phyloP scores from a whole-genome alignment of 495 filamentous ascomycete genomes.

The Friedmanniomyces simplex region DNA sequence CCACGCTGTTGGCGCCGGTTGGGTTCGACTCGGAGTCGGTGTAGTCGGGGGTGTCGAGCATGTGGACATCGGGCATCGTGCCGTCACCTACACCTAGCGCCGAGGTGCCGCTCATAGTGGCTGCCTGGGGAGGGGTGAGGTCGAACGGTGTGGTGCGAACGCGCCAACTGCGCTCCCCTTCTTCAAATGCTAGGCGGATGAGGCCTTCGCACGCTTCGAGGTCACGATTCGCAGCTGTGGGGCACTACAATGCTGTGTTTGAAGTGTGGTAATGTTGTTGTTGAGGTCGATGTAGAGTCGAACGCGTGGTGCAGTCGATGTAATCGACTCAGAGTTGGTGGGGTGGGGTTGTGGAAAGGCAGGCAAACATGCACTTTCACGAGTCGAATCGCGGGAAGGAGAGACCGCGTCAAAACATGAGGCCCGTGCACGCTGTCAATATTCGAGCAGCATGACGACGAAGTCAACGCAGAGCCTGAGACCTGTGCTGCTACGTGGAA shows the following conservation, averaged over 20 bases:
- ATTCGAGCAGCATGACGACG: background rate
- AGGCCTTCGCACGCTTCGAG: background rate
- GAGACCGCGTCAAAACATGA: background rate
- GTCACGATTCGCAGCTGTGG: background rate
- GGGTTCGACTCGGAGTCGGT: constrained; percentile 82
- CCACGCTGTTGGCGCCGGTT: constrained; percentile 71
- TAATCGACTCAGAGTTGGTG: background rate
- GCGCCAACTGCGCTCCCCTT: background rate
- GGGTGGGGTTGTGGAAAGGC: background rate
- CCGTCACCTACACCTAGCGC: constrained; percentile 16
- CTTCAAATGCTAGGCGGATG: background rate
- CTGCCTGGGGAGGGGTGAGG: background rate
- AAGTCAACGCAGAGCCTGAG: too few relatives aligned
- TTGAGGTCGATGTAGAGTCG: background rate
- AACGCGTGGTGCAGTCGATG: background rate
- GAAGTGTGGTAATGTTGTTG: background rate
- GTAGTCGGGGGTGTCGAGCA: constrained; percentile 27
- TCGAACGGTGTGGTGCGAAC: too few relatives aligned
- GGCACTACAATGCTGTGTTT: background rate
- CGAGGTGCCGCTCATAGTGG: constrained; percentile 6
- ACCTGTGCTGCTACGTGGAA: too few relatives aligned
- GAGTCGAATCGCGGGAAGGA: background rate
- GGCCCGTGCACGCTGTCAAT: background rate
- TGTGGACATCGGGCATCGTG: constrained; percentile 12
- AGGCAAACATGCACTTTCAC: background rate